These are phyloP conservation scores for Trametes sp. DNA, from an alignment of 1,284 basidiomycete species.

Conservation along the genomic window DNA sequence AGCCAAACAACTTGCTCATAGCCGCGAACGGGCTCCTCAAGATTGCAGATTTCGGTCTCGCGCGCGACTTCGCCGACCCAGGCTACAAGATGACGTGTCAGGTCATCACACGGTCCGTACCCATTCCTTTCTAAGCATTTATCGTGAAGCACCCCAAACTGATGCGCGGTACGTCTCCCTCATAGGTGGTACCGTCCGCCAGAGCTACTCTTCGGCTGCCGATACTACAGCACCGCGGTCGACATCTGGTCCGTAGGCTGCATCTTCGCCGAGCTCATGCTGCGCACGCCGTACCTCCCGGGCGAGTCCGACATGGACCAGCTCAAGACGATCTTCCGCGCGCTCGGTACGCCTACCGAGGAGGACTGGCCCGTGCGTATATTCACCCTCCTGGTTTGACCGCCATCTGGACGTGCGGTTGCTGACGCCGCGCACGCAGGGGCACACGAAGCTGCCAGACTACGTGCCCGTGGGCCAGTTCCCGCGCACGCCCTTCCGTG, in stretches of 20 bases:
- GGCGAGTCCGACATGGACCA: slow-evolving; percentile 98
- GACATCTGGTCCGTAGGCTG: slow-evolving; percentile 97
- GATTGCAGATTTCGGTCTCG: slow-evolving; percentile 99
- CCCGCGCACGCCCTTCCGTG: slow-evolving; percentile 82
- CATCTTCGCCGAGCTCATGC: slow-evolving; percentile 96
- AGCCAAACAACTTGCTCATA: slow-evolving; percentile 98
- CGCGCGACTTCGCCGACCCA: slow-evolving; percentile 93
- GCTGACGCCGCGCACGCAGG: slow-evolving; percentile 54
- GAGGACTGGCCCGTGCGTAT: slow-evolving; percentile 91
- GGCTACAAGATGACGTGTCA: slow-evolving; percentile 97
- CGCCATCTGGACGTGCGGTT: neutral
- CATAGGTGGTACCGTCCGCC: slow-evolving; percentile 96
- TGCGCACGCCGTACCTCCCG: slow-evolving; percentile 92
- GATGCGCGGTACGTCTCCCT: slow-evolving; percentile 7
- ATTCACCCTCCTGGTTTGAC: neutral
- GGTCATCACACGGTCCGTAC: slow-evolving; percentile 88
- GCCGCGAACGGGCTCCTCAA: slow-evolving; percentile 92
- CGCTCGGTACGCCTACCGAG: slow-evolving; percentile 94
- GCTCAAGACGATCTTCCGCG: slow-evolving; percentile 92
- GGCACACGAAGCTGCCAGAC: slow-evolving; percentile 89
- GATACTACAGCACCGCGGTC: slow-evolving; percentile 88
- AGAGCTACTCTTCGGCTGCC: slow-evolving; percentile 88
- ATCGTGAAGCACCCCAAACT: neutral
- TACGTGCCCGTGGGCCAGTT: slow-evolving; percentile 87
- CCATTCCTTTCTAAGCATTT: neutral